A percentile compares a stretch with the other conserved stretches of the same genome.
phyloP scores from a whole-genome alignment of 306 rosid genomes.

The Alnus glutinosa region DNA sequence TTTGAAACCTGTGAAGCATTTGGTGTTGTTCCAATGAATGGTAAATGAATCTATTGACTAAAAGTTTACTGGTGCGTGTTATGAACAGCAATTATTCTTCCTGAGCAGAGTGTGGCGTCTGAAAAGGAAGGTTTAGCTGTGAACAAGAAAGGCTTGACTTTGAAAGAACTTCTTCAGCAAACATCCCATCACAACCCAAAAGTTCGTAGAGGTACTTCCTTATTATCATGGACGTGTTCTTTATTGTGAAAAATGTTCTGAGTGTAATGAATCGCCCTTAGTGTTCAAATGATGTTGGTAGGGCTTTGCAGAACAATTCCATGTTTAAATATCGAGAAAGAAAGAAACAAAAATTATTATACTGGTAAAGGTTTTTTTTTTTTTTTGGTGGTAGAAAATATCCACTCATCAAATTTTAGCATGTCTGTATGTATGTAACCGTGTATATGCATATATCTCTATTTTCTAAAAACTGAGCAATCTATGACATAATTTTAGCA shows the following conservation, averaged over 20 bases:
- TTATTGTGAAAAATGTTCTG: no score
- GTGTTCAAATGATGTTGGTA: background rate
- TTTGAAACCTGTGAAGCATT: background rate
- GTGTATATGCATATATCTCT: background rate
- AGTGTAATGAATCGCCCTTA: background rate
- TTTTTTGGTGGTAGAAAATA: no score
- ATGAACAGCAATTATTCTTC: constrained; percentile 75
- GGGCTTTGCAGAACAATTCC: background rate
- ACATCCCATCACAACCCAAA: constrained; percentile 78
- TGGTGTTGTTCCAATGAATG: background rate
- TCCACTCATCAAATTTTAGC: no score
- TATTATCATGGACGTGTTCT: background rate
- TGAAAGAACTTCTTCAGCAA: constrained; percentile 91
- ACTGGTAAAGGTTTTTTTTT: no score
- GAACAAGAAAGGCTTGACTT: constrained; percentile 85
- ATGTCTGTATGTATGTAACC: no score
- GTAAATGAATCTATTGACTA: constrained; percentile 7
- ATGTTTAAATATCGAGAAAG: background rate
- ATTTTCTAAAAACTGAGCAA: no score
- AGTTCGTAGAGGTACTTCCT: constrained; percentile 82
- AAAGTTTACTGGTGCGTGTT: constrained; percentile 20
- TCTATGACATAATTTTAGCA: no score
- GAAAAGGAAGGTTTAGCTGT: constrained; percentile 85
- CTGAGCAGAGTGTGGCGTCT: constrained; percentile 88
- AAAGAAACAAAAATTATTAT: background rate